A percentile compares a stretch with the other conserved stretches of the same genome.
phyloP scores from a whole-genome alignment of 2,329 filamentous ascomycete species.

The Chalaropsis ovoidea region DNA sequence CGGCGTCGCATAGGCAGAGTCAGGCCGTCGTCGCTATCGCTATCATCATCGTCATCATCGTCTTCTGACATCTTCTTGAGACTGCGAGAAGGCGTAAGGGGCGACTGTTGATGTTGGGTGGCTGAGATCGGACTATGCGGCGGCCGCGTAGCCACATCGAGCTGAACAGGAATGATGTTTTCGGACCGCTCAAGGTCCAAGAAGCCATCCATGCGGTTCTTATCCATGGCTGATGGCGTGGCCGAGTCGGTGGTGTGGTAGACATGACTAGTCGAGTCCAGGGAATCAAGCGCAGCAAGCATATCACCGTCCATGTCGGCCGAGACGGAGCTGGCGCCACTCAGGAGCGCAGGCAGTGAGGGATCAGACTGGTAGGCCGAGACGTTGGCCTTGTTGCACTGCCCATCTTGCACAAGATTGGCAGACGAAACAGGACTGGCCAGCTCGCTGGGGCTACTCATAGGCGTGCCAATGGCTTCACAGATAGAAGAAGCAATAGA shows the following conservation, averaged over 20 bases:
- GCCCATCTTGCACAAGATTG: constrained; percentile 27
- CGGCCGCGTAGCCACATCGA: constrained; percentile 26
- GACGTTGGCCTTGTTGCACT: constrained; percentile 35
- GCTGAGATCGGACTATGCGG: constrained; percentile 15
- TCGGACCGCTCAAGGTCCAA: constrained; percentile 29
- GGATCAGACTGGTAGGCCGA: constrained; percentile 52
- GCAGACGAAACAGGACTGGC: constrained; percentile 41
- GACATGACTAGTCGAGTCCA: constrained; percentile 36
- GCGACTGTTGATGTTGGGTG: constrained; percentile 1
- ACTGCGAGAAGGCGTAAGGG: neutral
- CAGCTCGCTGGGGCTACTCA: constrained; percentile 47
- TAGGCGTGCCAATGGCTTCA: constrained; percentile 39
- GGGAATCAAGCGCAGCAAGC: constrained; percentile 40
- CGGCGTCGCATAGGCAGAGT: constrained; percentile 25
- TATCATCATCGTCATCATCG: constrained; percentile 25
- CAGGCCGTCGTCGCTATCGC: constrained; percentile 27
- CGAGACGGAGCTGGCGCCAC: constrained; percentile 54
- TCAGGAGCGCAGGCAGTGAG: constrained; percentile 52
- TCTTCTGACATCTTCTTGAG: constrained; percentile 16
- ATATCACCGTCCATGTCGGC: constrained; percentile 54
- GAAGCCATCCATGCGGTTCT: constrained; percentile 41
- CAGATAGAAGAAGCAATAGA: constrained; percentile 40
- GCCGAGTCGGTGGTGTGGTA: constrained; percentile 46
- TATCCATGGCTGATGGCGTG: constrained; percentile 43
- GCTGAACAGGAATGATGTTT: constrained; percentile 30